A percentile compares a stretch with the other conserved stretches of the same genome.
phyloP scores from a whole-genome alignment of 1,284 basidiomycete species.

The Earliella scabrosa region DNA sequence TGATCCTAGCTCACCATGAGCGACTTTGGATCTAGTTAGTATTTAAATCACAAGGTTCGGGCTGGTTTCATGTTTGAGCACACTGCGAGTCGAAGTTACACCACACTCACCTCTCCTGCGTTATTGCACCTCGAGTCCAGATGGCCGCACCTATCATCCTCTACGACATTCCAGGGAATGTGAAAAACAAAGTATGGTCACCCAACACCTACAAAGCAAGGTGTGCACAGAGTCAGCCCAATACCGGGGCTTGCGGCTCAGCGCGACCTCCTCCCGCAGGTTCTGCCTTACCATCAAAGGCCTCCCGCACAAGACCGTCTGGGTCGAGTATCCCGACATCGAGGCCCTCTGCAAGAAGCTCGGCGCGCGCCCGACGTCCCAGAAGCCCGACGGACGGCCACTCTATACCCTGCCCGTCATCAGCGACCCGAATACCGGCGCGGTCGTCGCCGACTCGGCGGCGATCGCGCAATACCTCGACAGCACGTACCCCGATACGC shows the following conservation, averaged over 20 bases:
- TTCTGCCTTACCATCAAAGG: slow-evolving; percentile 34
- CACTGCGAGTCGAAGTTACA: no score
- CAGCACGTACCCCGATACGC: slow-evolving; percentile 30
- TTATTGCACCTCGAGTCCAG: neutral
- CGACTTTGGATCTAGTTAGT: no score
- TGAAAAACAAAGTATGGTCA: slow-evolving; percentile 29
- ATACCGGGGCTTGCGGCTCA: no score
- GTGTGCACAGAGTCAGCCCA: slow-evolving; percentile 27
- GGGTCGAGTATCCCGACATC: slow-evolving; percentile 39
- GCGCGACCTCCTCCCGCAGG: slow-evolving; percentile 21
- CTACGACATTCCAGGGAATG: slow-evolving; percentile 34
- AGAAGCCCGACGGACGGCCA: slow-evolving; percentile 21
- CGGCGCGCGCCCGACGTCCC: slow-evolving; percentile 24
- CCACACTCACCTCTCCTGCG: neutral
- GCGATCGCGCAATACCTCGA: slow-evolving; percentile 38
- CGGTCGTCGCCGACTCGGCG: slow-evolving; percentile 33
- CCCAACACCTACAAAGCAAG: slow-evolving; percentile 37
- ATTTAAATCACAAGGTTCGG: no score
- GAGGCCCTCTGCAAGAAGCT: slow-evolving; percentile 27
- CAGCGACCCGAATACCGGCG: slow-evolving; percentile 29
- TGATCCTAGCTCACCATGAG: no score
- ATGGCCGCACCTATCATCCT: slow-evolving; percentile 28
- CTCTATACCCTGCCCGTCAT: slow-evolving; percentile 32
- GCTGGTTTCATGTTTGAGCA: no score
- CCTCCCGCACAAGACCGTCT: slow-evolving; percentile 33